These are phyloP conservation scores for Boletus fagicola DNA, from an alignment of 768 basidiomycete genomes.

Conservation along the genomic window DNA sequence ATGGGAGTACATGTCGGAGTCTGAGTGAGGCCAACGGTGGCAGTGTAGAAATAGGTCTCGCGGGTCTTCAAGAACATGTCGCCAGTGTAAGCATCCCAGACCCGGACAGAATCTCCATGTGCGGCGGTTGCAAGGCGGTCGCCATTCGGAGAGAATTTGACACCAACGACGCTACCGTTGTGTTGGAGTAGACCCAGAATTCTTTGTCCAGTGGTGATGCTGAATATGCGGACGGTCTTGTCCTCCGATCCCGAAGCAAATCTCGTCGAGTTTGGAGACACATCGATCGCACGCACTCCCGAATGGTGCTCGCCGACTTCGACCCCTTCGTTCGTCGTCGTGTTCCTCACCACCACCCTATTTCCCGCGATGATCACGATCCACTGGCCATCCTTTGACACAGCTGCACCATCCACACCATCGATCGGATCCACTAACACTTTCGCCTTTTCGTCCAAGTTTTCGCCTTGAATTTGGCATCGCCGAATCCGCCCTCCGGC, in stretches of 20 bases:
- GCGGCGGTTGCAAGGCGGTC: background rate
- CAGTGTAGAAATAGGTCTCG: too few relatives aligned
- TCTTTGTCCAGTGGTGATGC: slow-evolving; percentile 1
- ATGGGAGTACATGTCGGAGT: background rate
- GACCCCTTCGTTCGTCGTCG: background rate
- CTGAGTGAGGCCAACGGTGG: background rate
- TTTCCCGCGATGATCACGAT: slow-evolving; percentile 1
- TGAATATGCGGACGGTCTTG: slow-evolving; percentile 4
- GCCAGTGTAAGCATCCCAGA: slow-evolving; percentile 6
- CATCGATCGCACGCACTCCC: slow-evolving; percentile 5
- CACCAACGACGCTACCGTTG: background rate
- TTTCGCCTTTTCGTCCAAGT: background rate
- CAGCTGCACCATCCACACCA: background rate
- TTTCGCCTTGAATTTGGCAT: background rate
- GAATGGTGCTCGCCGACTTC: background rate
- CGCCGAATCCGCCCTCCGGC: slow-evolving; percentile 1
- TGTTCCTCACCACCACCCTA: slow-evolving; percentile 6
- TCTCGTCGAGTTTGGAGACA: slow-evolving; percentile 12
- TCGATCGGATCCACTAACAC: background rate
- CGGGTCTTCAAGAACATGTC: background rate
- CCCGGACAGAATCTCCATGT: background rate
- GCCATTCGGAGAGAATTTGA: slow-evolving; percentile 9
- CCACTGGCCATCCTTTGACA: slow-evolving; percentile 14
- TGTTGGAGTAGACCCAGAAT: slow-evolving; percentile 6
- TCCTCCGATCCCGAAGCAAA: slow-evolving; percentile 11